These are phyloP conservation scores for Inonotus hispidus DNA, from an alignment of 1,284 basidiomycete genomes.

Conservation along the genomic window DNA sequence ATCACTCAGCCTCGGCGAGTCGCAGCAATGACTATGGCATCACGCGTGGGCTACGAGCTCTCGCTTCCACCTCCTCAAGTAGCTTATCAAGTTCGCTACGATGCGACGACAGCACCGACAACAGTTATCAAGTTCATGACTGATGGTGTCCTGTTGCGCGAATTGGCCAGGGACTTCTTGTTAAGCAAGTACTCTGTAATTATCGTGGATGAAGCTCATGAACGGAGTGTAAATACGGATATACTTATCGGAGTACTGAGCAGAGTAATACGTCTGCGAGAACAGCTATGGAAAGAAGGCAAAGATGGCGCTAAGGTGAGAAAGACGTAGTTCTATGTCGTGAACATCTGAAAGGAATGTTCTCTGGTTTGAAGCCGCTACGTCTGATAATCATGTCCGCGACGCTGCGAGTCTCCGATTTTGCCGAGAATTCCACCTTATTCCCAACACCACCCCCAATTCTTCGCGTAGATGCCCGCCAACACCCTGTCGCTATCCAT, in stretches of 20 bases:
- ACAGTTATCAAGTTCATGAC: conserved; percentile 99
- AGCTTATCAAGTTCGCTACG: conserved; percentile 97
- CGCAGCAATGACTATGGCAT: conserved; percentile 93
- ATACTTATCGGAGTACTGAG: conserved; percentile 95
- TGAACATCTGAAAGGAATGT: neutral
- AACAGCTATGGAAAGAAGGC: conserved; percentile 80
- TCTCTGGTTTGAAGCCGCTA: conserved; percentile 53
- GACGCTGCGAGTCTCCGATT: conserved; percentile 91
- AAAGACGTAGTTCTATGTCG: neutral
- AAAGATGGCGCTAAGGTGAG: conserved; percentile 61
- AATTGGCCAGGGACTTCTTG: conserved; percentile 88
- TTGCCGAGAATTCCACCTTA: conserved; percentile 80
- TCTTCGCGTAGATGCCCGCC: conserved; percentile 85
- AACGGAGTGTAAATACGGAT: conserved; percentile 97
- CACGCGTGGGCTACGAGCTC: conserved; percentile 87
- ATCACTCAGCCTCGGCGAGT: conserved; percentile 97
- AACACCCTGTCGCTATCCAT: conserved; percentile 94
- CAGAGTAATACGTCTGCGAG: conserved; percentile 83
- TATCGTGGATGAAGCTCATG: conserved; percentile 97
- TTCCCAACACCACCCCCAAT: conserved; percentile 86
- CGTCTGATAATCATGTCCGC: conserved; percentile 99
- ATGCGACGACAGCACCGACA: conserved; percentile 82
- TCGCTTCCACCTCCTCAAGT: conserved; percentile 75
- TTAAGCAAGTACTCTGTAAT: conserved; percentile 90
- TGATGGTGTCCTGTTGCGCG: conserved; percentile 93